Percentiles rank a stretch among this genome's conserved stretches.
phyloP scores from a whole-genome alignment of 2,329 filamentous ascomycete genomes.

The Aspergillus thermomutatus region DNA sequence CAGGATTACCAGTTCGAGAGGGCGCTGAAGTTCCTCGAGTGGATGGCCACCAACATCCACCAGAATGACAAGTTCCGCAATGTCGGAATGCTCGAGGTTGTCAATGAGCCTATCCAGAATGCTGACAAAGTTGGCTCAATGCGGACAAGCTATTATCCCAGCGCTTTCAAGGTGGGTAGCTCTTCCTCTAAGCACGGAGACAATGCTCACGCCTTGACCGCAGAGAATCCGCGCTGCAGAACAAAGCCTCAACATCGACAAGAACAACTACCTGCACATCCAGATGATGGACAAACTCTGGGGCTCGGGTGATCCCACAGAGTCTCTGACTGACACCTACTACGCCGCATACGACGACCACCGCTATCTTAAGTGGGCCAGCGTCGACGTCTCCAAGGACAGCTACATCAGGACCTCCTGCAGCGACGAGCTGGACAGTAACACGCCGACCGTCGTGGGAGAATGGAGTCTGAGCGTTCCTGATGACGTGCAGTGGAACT shows the following conservation, averaged over 20 bases:
- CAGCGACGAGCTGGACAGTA: constrained; percentile 42
- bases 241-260: constrained; percentile 39
- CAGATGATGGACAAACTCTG: constrained; percentile 53
- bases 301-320: constrained; percentile 54
- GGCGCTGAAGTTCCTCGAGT: constrained; percentile 54
- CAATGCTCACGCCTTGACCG: neutral
- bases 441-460: constrained; percentile 52
- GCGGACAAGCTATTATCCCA: constrained; percentile 47
- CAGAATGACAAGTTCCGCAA: constrained; percentile 47
- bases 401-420: constrained; percentile 54
- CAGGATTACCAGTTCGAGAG: constrained; percentile 55
- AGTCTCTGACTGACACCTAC: constrained; percentile 42
- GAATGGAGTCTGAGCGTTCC: constrained; percentile 58
- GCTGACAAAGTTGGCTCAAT: constrained; percentile 33
- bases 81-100: constrained; percentile 57
- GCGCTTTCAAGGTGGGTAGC: constrained; percentile 37
- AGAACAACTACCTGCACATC: constrained; percentile 51
- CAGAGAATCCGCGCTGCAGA: constrained; percentile 51
- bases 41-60: constrained; percentile 54
- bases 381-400: constrained; percentile 43
- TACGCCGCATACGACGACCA: constrained; percentile 57
- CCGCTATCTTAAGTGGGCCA: constrained; percentile 56
- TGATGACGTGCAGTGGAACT: constrained; percentile 45
- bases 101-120: constrained; percentile 56
- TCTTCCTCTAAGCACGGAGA: neutral